Evolutionary conservation across 306 rosid species (phyloP), one percentile per base, ranked within the genome.

Genomic region (Dryas alaskensis): DNA sequence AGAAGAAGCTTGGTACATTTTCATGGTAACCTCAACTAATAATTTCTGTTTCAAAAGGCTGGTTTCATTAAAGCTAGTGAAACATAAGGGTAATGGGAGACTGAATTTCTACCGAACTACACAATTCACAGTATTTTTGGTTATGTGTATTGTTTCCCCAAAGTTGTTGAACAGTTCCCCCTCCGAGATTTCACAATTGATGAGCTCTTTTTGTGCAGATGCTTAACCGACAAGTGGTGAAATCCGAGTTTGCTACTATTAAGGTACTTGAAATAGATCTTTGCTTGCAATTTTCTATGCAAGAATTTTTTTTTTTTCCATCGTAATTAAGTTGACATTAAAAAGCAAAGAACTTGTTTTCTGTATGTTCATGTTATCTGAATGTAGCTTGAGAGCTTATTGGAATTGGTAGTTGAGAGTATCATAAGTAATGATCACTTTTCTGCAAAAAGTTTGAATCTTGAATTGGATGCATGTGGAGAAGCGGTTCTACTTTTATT

Each of bases 181-280:
- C 49, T 70, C 53, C 12, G 67, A 52, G 11, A 37, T 19, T 82
- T 62, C 62, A 8, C 53, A 58, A 40, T 14, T 80, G 73, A 84
- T 19, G 66, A 68, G 31, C 75, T 77, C 55, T 42, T 27, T 86
- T 19, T 60, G 70, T 86, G 88, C 90, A 94, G 98, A 86, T 87
- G 85, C 90, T 94, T 60, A 76, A 94, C 54, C 85, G 98, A 22
- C 97, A 94, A 88, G 97, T 94, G 79, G 97, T 94, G 67, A 94
- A 91, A 76, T 89, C 97, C 22, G 98, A 94, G 74, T 94, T 91
- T 64, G 98, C 97, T 57, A 91, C 96, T 42, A 89, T 94, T 65
- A 94, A 86, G 98, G 98, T 94, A 84, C 65, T 17, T 61, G 13
- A 17, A 31, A 61, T 44, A 46, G 69, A 39, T 73, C 19, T 44